These are phyloP conservation scores for Xylona heveae DNA, from an alignment of 495 filamentous ascomycete species.

Conservation along the genomic window DNA sequence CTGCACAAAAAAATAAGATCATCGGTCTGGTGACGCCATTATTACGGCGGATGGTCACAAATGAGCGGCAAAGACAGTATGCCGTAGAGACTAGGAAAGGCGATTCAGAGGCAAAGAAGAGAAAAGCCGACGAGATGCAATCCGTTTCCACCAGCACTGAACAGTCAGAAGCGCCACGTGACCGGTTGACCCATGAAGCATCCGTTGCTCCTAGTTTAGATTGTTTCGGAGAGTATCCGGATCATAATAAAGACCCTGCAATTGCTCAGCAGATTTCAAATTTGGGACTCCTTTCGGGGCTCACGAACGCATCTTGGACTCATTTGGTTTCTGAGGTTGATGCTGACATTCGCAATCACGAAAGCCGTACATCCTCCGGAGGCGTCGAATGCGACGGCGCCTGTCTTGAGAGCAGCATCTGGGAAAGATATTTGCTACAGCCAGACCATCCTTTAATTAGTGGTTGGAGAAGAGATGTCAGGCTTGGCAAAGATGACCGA, in stretches of 20 bases:
- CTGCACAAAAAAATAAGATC: constrained; percentile 26
- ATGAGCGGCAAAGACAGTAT: constrained; percentile 40
- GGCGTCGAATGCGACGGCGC: constrained; percentile 14
- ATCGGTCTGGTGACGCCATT: constrained; percentile 35
- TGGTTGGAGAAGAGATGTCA: background rate
- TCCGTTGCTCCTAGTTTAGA: background rate
- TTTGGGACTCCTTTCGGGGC: constrained; percentile 22
- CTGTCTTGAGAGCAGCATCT: constrained; percentile 2
- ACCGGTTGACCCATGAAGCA: background rate
- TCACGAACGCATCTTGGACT: constrained; percentile 23
- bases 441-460: background rate
- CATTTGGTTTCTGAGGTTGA: constrained; percentile 25
- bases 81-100: constrained; percentile 34
- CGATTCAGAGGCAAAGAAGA: constrained; percentile 21
- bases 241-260: constrained; percentile 21
- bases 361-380: constrained; percentile 13
- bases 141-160: constrained; percentile 11
- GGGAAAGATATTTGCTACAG: constrained; percentile 2
- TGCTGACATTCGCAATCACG: constrained; percentile 23
- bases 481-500: too few species aligned
- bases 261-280: constrained; percentile 20
- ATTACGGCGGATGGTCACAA: constrained; percentile 39
- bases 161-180: background rate
- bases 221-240: constrained; percentile 4
- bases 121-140: constrained; percentile 21